These are phyloP conservation scores for Scytalidium lignicola DNA, from an alignment of 2,329 filamentous ascomycete species.

Conservation along the genomic window DNA sequence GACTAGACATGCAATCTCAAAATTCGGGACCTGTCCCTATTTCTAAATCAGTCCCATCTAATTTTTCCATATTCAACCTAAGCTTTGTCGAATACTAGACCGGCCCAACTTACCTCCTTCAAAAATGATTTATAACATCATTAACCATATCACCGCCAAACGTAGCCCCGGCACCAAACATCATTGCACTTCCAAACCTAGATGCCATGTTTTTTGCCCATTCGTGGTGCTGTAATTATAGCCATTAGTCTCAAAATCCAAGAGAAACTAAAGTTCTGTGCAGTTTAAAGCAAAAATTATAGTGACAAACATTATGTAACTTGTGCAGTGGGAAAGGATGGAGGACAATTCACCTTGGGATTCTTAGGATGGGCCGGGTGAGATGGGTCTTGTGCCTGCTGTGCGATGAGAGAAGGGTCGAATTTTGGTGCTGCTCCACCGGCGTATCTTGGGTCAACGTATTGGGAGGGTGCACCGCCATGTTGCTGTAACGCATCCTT, in stretches of 20 bases:
- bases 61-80: too few relatives aligned
- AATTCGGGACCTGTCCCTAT: too few relatives aligned
- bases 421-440: slow-evolving; percentile 14
- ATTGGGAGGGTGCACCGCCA: slow-evolving; percentile 18
- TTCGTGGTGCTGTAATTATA: slow-evolving; percentile 19
- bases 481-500: slow-evolving; percentile 11
- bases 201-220: slow-evolving; percentile 22
- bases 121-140: slow-evolving; percentile 11
- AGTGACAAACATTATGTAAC: too few relatives aligned
- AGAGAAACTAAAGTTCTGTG: too few relatives aligned
- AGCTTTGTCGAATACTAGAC: too few relatives aligned
- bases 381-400: slow-evolving; percentile 25
- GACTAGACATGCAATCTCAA: too few relatives aligned
- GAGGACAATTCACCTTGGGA: slow-evolving; percentile 15
- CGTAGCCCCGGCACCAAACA: slow-evolving; percentile 27
- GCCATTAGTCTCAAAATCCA: background rate
- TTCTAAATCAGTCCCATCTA: too few relatives aligned
- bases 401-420: slow-evolving; percentile 16
- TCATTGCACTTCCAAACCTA: slow-evolving; percentile 25
- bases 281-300: background rate
- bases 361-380: slow-evolving; percentile 27
- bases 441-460: slow-evolving; percentile 24
- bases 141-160: slow-evolving; percentile 27
- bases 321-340: background rate
- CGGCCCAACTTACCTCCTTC: too few relatives aligned